A percentile compares a stretch with the other conserved stretches of the same genome.
These are phyloP conservation scores for Coemansia sp. DNA, from an alignment of 192 early-diverging fungal species.

Conservation along the genomic window DNA sequence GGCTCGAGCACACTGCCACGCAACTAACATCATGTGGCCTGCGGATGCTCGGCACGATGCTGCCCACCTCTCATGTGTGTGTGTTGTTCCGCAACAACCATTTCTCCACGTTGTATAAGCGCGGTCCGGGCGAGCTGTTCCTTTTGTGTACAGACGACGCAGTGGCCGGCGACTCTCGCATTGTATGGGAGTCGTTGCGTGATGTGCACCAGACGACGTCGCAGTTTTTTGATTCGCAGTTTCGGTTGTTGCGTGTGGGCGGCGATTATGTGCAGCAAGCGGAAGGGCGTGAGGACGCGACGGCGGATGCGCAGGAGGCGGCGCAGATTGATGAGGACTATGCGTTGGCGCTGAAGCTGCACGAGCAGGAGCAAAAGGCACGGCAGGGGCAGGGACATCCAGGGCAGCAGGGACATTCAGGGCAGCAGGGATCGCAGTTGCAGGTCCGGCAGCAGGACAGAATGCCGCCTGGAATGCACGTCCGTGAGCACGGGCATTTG, in stretches of 20 bases:
- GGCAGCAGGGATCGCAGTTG: constrained; percentile 2
- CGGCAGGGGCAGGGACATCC: constrained; percentile 14
- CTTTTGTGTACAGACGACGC: constrained; percentile 70
- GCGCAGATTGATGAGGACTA: constrained; percentile 50
- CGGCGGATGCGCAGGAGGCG: neutral
- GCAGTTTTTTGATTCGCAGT: constrained; percentile 61
- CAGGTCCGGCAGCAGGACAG: constrained; percentile 39
- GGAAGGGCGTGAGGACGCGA: neutral
- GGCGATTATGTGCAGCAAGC: constrained; percentile 25
- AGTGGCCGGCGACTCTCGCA: constrained; percentile 58
- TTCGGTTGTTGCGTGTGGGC: constrained; percentile 19
- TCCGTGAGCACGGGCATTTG: constrained; percentile 15
- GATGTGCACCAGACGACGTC: constrained; percentile 64
- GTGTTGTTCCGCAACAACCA: constrained; percentile 97
- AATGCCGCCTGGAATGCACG: constrained; percentile 36
- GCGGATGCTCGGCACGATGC: constrained; percentile 57
- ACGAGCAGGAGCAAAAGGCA: constrained; percentile 43
- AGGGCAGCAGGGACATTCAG: constrained; percentile 9
- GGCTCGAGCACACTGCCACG: constrained; percentile 70
- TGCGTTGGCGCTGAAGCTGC: constrained; percentile 46
- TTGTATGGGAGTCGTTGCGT: constrained; percentile 72
- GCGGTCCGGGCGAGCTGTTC: constrained; percentile 51
- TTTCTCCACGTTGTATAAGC: constrained; percentile 73
- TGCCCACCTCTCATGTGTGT: constrained; percentile 58
- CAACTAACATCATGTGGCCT: constrained; percentile 86